phyloP scores from a whole-genome alignment of 306 rosid species.

The Fragaria iinumae region DNA sequence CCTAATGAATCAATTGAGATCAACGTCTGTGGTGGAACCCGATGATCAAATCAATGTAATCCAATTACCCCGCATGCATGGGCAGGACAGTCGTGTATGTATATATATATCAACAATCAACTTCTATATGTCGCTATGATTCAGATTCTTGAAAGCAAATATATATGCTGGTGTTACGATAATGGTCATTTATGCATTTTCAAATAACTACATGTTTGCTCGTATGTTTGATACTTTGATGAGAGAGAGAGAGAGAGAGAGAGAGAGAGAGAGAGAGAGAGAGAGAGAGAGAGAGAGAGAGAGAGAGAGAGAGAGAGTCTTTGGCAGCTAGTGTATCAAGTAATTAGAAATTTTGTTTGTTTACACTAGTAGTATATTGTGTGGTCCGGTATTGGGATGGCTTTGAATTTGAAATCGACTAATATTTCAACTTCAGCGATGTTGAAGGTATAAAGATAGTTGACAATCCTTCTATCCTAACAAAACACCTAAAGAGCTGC shows the following conservation, averaged over 20 bases:
- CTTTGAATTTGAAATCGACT: conserved; percentile 10
- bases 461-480: too few species aligned
- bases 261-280: too few species aligned
- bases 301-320: too few species aligned
- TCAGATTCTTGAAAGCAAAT: conserved; percentile 20
- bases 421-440: neutral
- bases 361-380: neutral
- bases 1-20: conserved; percentile 6
- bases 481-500: too few species aligned
- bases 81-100: neutral
- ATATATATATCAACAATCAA: neutral
- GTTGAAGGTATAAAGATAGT: too few species aligned
- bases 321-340: too few species aligned
- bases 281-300: too few species aligned
- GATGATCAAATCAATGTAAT: conserved; percentile 2
- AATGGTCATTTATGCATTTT: neutral
- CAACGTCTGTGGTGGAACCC: conserved; percentile 12
- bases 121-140: conserved; percentile 19
- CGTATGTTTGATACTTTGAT: too few species aligned
- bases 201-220: too few species aligned
- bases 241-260: too few species aligned
- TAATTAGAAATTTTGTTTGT: too few species aligned
- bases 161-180: neutral
- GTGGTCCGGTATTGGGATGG: neutral
- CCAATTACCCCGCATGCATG: neutral